These are phyloP conservation scores for Haplosporangium gracile DNA, from an alignment of 192 early-diverging fungal species.

Conservation along the genomic window DNA sequence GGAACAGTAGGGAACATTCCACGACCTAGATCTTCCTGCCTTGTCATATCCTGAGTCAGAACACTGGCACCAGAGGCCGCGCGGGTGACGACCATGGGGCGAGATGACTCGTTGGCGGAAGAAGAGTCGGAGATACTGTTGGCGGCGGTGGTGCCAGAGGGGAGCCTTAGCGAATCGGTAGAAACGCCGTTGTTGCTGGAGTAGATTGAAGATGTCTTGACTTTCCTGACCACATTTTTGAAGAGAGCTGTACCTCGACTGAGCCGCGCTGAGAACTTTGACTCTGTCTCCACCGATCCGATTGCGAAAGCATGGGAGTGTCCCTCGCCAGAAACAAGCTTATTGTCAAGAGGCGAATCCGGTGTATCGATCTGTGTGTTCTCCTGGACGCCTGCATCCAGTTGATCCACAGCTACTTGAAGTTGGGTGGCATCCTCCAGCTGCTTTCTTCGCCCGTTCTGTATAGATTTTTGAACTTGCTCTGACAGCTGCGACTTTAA, in stretches of 20 bases:
- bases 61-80: conserved; percentile 5
- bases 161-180: not conserved
- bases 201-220: conserved; percentile 12
- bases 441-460: not conserved
- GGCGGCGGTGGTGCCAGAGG: not conserved
- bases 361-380: not conserved
- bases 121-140: conserved; percentile 5
- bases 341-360: too few species aligned
- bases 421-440: not conserved
- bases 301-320: not conserved
- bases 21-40: conserved; percentile 12
- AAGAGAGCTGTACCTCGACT: conserved; percentile 28
- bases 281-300: conserved; percentile 1
- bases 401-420: not conserved
- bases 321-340: too few species aligned
- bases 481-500: conserved; percentile 1
- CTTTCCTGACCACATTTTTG: conserved; percentile 23
- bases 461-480: not conserved
- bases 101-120: not conserved
- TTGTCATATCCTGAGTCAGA: conserved; percentile 10
- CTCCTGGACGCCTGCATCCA: not conserved
- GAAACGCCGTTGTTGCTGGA: not conserved
- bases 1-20: conserved; percentile 31
- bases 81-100: not conserved
- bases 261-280: conserved; percentile 18